Base-by-base conservation (phyloP, 495 filamentous ascomycete genomes). In the Physcia stellaris region DNA sequence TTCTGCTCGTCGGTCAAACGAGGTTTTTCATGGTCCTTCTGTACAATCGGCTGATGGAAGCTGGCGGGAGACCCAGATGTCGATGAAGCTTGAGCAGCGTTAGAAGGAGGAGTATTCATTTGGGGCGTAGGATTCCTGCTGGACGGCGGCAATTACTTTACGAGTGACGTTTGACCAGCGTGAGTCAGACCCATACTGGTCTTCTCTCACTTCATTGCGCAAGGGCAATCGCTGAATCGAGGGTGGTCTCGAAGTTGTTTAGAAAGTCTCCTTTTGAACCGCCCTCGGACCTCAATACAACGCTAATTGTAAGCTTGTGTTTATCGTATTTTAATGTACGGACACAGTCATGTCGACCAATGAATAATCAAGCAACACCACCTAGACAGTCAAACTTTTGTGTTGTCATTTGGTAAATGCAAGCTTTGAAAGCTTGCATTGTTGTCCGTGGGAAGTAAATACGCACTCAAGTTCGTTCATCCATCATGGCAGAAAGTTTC, bases 401-500 rank as follows among this genome's bases (percentile, higher is more conserved):
- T 28, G 26, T 13, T 13, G 9, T 28, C 26, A 7, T 13, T 7
- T 13, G 13, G 9, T 7, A 28, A 28, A 7, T 13, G 13, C 26
- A 28, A 7, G 26, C 26, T 28, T 13, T 13, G 26, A 28, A 28
- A 28, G 13, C 26, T 28, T 28, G 26, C 7, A 28, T 13, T 7
- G 9, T 28, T 28, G 26, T 28, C 26, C 26, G n/a, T n/a, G n/a
- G n/a, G n/a, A n/a, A n/a, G n/a, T n/a, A n/a, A n/a, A n/a, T n/a
- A n/a, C n/a, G n/a, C n/a, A 17, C n/a, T n/a, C n/a, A n/a, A n/a
- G n/a, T n/a, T n/a, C n/a, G n/a, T n/a, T n/a, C 24, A 32, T 17
- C 22, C 12, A 24, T 34, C 11, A 72, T 72, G 68, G 57, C 68
- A 22, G 63, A 65, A 31, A 60, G 57, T n/a, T 59, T 66, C 49